phyloP scores from a whole-genome alignment of 192 early-diverging fungal genomes.

The Mortierella hygrophila region DNA sequence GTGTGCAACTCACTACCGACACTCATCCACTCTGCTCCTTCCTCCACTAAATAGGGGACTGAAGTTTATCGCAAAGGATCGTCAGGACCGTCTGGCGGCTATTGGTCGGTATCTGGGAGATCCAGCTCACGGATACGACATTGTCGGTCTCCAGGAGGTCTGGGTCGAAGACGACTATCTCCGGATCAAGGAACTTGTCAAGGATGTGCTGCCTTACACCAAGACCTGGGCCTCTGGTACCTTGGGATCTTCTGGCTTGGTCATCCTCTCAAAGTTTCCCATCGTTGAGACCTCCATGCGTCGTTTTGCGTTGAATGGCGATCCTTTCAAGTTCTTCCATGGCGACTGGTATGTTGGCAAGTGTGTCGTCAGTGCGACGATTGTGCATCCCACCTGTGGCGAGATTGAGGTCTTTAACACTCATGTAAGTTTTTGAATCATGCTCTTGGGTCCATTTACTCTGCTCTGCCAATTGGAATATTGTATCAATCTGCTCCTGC shows the following conservation, averaged over 20 bases:
- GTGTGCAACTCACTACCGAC: not conserved
- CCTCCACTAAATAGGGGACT: conserved; percentile 54
- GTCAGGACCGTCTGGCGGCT: conserved; percentile 57
- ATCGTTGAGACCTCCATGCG: conserved; percentile 58
- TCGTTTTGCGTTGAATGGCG: conserved; percentile 63
- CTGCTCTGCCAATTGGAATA: not conserved
- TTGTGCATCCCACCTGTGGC: conserved; percentile 65
- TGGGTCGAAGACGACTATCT: conserved; percentile 35
- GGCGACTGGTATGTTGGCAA: conserved; percentile 72
- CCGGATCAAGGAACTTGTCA: conserved; percentile 11
- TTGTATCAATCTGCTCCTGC: not conserved
- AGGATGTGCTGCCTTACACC: conserved; percentile 7
- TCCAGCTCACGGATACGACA: conserved; percentile 25
- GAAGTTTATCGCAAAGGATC: conserved; percentile 59
- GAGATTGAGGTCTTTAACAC: conserved; percentile 69
- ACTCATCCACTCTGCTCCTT: not conserved
- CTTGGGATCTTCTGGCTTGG: conserved; percentile 28
- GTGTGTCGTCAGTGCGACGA: conserved; percentile 59
- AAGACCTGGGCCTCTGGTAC: conserved; percentile 31
- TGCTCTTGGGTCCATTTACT: not conserved
- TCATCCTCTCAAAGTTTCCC: conserved; percentile 57
- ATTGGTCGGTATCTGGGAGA: conserved; percentile 61
- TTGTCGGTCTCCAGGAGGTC: conserved; percentile 46
- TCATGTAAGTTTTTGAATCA: conserved; percentile 58
- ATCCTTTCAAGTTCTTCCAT: conserved; percentile 63